Base-by-base conservation (phyloP, 495 filamentous ascomycete genomes). In the Trichoderma reesei region DNA sequence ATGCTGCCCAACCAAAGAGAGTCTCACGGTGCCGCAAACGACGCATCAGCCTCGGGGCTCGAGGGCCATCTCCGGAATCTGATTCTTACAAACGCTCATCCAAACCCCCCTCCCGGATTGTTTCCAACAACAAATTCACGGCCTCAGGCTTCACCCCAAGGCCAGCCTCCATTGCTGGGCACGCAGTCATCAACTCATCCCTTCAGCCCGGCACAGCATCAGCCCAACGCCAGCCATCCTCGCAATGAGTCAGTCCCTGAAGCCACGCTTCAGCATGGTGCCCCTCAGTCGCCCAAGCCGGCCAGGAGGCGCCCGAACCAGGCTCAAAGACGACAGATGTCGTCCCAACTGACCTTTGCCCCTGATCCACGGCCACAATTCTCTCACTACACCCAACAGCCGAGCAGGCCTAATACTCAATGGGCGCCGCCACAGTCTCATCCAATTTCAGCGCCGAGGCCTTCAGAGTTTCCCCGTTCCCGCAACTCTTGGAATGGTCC, bases 251-350 rank as follows among this genome's bases (percentile, higher is more conserved):
- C 18, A n/a, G 26, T 10, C 51, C 10, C n/a, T 41, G 31, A 44
- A n/a, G 20, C 14, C 59, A 14, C 46, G 9, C 37, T 34, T 14
- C 39, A 44, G n/a, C 33, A 26, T 44, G 41, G 39, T 26, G 26
- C 26, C 9, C 61, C 10, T 1, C 61, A 44, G 9, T 18, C 65
- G 44, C 46, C 70, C 2, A 74, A 67, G 60, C 6, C 64, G 44
- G 54, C 67, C 38, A 74, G 71, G 61, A 83, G 78, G 70, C 78
- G 80, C 61, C 78, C 72, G 9, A 85, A 83, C 65, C 82, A 85
- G 63, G 80, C 81, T 5, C 77, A 84, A 64, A 74, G 82, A 60
- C 79, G 82, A 59, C 79, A 81, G 68, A 79, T 80, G 78, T 79
- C 77, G 20, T 73, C 81, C 41, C 77, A 82, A 59, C 61, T 83